phyloP scores from a whole-genome alignment of 768 basidiomycete species.

The Cyclocybe cylindracea region DNA sequence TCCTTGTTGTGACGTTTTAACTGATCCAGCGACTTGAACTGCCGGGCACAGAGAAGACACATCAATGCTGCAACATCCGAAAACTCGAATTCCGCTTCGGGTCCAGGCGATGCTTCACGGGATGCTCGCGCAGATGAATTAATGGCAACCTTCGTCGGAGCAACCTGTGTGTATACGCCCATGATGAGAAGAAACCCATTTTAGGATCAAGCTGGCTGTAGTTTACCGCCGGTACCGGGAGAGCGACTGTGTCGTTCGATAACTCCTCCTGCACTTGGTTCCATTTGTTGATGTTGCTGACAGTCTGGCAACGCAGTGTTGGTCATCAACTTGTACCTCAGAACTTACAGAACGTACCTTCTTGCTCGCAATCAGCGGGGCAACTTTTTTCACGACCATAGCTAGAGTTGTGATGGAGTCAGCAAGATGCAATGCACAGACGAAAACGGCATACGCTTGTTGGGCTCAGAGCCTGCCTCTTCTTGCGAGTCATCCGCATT shows the following conservation, averaged over 20 bases:
- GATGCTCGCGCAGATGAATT: slow-evolving; percentile 1
- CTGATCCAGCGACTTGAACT: slow-evolving; percentile 87
- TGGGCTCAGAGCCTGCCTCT: slow-evolving; percentile 40
- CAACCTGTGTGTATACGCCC: too few relatives aligned
- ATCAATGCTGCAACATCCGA: slow-evolving; percentile 73
- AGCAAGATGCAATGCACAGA: background rate
- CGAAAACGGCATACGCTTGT: slow-evolving; percentile 48
- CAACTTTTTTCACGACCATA: slow-evolving; percentile 65
- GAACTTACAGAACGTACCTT: slow-evolving; percentile 51
- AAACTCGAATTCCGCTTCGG: slow-evolving; percentile 77
- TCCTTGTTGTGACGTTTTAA: slow-evolving; percentile 89
- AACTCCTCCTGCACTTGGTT: slow-evolving; percentile 93
- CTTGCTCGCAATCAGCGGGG: slow-evolving; percentile 81
- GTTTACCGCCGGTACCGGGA: slow-evolving; percentile 1
- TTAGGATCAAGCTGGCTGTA: too few relatives aligned
- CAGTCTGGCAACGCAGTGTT: slow-evolving; percentile 53
- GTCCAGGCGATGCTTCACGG: slow-evolving; percentile 35
- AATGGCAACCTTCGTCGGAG: too few relatives aligned
- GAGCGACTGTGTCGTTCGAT: slow-evolving; percentile 40
- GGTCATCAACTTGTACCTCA: slow-evolving; percentile 1
- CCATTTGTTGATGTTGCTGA: slow-evolving; percentile 94
- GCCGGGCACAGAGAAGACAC: slow-evolving; percentile 89
- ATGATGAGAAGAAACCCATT: too few relatives aligned
- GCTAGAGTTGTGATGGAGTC: slow-evolving; percentile 16
- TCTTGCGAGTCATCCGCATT: slow-evolving; percentile 46